A percentile compares a stretch with the other conserved stretches of the same genome.
Evolutionary conservation across 1,284 basidiomycete genomes (phyloP).

Genomic region (Cystobasidium sp.): DNA sequence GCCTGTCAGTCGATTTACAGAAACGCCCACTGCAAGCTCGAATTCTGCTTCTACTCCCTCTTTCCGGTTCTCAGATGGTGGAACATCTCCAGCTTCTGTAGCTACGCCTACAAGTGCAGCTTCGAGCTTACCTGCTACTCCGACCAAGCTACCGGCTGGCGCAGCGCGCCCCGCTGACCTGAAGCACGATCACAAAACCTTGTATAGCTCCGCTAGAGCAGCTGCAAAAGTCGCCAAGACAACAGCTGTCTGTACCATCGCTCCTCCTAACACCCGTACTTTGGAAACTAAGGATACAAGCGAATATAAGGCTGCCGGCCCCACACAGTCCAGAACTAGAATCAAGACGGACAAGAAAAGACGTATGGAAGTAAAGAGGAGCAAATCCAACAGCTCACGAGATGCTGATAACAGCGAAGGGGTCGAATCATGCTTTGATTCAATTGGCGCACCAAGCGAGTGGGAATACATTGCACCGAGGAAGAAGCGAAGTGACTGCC

Average conservation of each 20-base stretch:
- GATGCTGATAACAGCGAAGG: conserved; percentile 13
- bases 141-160: background rate
- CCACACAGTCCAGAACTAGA: background rate
- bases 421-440: conserved; percentile 15
- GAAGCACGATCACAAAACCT: background rate
- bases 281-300: background rate
- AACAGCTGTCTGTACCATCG: background rate
- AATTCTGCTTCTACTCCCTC: conserved; percentile 27
- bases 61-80: conserved; percentile 13
- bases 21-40: background rate
- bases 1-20: background rate
- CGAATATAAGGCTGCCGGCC: background rate
- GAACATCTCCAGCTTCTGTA: background rate
- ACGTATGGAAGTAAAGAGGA: background rate
- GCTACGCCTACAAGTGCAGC: background rate
- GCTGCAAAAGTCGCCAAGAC: background rate
- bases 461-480: background rate
- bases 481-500: background rate
- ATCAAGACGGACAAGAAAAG: background rate
- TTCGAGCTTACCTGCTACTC: background rate
- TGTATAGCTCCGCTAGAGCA: background rate
- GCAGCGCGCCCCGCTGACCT: background rate
- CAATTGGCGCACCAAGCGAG: background rate
- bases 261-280: background rate
- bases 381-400: background rate